phyloP scores from a whole-genome alignment of 352 stramenopile species.

The Pythium rhizo-oryzae region DNA sequence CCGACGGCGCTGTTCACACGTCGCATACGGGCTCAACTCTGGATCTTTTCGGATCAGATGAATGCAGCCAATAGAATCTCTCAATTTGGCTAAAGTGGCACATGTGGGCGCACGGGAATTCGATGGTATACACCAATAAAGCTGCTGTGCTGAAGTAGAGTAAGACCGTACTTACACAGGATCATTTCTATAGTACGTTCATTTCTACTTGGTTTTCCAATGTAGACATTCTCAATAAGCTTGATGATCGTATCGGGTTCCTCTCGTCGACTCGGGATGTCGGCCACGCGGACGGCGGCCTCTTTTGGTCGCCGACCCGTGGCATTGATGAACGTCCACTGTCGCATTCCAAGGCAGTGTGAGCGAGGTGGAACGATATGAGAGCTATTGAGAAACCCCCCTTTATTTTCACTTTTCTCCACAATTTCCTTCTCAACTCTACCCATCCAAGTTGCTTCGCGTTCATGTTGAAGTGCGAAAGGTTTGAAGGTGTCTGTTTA shows the following conservation, averaged over 20 bases:
- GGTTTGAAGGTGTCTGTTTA: neutral
- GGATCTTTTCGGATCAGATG: neutral
- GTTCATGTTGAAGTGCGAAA: too few relatives aligned
- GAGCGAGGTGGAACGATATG: conserved; percentile 8
- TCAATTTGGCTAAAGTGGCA: neutral
- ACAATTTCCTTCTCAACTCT: too few relatives aligned
- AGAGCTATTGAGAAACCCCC: neutral
- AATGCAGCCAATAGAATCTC: neutral
- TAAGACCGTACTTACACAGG: conserved; percentile 1
- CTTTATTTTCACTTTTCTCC: too few relatives aligned
- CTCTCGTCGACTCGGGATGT: conserved; percentile 5
- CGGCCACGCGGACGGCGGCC: too few relatives aligned
- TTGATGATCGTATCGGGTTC: conserved; percentile 6
- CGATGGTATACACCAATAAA: neutral
- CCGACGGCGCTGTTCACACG: neutral
- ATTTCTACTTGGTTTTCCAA: conserved; percentile 12
- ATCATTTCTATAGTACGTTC: conserved; percentile 10
- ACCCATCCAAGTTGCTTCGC: too few relatives aligned
- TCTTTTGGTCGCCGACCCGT: neutral
- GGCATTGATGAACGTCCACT: conserved; percentile 1
- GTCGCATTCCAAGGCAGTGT: conserved; percentile 9
- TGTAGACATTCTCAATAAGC: conserved; percentile 10
- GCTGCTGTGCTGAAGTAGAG: neutral
- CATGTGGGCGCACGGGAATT: neutral
- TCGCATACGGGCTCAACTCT: neutral